These are phyloP conservation scores for Candida argentea DNA, from an alignment of 805 yeast species.

Conservation along the genomic window DNA sequence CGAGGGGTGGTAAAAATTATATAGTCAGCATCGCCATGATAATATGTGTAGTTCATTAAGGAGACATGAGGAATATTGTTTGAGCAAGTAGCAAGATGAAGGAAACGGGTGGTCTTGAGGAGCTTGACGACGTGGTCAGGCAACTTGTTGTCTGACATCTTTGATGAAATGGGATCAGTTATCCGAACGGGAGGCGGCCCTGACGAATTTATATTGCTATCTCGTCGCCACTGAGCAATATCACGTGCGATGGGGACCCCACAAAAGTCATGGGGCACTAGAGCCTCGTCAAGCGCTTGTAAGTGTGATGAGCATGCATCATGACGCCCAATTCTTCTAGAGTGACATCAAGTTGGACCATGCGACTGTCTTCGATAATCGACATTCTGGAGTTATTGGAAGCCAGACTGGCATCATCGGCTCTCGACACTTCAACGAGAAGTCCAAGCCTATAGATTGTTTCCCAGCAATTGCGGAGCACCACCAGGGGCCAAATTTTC, in stretches of 20 bases:
- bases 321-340: slow-evolving; percentile 38
- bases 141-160: too few species aligned
- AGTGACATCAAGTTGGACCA: slow-evolving; percentile 42
- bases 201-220: too few species aligned
- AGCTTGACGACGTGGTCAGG: slow-evolving; percentile 32
- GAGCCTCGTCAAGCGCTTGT: slow-evolving; percentile 14
- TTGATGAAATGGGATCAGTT: too few species aligned
- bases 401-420: slow-evolving; percentile 27
- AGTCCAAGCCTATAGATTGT: slow-evolving; percentile 46
- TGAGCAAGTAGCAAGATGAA: slow-evolving; percentile 77
- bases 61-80: slow-evolving; percentile 77
- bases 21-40: slow-evolving; percentile 32
- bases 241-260: too few species aligned
- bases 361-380: slow-evolving; percentile 35
- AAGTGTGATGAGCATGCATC: slow-evolving; percentile 13
- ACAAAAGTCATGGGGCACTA: too few species aligned
- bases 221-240: too few species aligned
- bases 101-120: slow-evolving; percentile 52
- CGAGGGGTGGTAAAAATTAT: slow-evolving; percentile 66
- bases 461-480: slow-evolving; percentile 70
- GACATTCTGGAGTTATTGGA: slow-evolving; percentile 20
- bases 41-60: slow-evolving; percentile 81
- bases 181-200: too few species aligned
- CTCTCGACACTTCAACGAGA: slow-evolving; percentile 35
- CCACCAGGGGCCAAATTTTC: slow-evolving; percentile 51